These are phyloP conservation scores for Eucalyptus regnans DNA, from an alignment of 345 rosid genomes.

Conservation along the genomic window DNA sequence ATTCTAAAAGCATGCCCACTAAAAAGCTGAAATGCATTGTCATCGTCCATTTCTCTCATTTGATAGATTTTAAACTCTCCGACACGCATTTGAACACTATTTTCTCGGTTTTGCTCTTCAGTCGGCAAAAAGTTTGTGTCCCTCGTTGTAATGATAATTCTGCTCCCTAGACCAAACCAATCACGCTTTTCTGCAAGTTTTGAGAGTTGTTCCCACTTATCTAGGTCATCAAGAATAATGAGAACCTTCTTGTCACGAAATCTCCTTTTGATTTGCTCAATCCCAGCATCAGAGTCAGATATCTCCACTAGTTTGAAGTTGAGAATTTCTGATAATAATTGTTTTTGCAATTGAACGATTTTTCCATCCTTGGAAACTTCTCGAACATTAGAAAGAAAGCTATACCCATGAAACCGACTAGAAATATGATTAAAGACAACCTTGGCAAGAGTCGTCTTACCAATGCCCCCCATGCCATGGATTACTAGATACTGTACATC, in stretches of 20 bases:
- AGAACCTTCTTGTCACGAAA: not conserved
- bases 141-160: not conserved
- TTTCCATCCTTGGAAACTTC: not conserved
- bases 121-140: not conserved
- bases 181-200: not conserved
- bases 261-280: not conserved
- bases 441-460: not conserved
- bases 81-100: rapidly evolving
- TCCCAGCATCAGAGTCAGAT: not conserved
- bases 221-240: not conserved
- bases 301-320: not conserved
- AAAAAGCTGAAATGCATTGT: not conserved
- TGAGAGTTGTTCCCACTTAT: not conserved
- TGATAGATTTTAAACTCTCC: not conserved
- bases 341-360: not conserved
- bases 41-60: not conserved
- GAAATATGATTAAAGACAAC: not conserved
- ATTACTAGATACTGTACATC: rapidly evolving
- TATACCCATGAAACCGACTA: not conserved
- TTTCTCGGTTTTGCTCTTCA: not conserved
- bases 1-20: rapidly evolving
- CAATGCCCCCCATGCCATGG: not conserved
- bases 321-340: not conserved
- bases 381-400: not conserved
- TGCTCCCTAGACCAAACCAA: not conserved